These are phyloP conservation scores for Neopestalotiopsis sp. DNA, from an alignment of 2,329 filamentous ascomycete genomes.

Conservation along the genomic window DNA sequence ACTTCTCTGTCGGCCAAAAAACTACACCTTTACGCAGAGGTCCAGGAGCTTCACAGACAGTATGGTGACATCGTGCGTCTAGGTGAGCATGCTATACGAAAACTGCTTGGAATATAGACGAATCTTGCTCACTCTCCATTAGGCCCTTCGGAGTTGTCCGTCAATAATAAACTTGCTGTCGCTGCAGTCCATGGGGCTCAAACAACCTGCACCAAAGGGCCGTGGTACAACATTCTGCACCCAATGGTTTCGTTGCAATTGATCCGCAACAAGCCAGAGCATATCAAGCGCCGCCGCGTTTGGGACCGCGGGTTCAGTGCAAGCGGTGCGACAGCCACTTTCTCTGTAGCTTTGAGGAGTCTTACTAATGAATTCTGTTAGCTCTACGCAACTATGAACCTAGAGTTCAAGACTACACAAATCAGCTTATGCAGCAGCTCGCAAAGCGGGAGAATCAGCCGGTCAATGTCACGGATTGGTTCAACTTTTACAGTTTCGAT, in stretches of 20 bases:
- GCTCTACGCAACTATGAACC: conserved; percentile 33
- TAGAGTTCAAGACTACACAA: conserved; percentile 26
- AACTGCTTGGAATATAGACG: not conserved
- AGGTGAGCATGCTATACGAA: conserved; percentile 21
- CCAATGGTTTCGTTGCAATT: conserved; percentile 11
- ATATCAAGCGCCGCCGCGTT: not conserved
- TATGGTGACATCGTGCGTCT: conserved; percentile 50
- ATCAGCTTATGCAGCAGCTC: conserved; percentile 28
- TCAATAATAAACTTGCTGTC: not conserved
- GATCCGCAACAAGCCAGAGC: conserved; percentile 3
- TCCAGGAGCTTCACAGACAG: conserved; percentile 29
- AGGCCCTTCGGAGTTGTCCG: conserved; percentile 13
- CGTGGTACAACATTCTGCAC: conserved; percentile 11
- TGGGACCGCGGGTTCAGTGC: conserved; percentile 11
- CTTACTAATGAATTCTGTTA: not conserved
- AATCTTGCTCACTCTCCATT: not conserved
- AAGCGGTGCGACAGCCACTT: not conserved
- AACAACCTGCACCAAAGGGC: conserved; percentile 11
- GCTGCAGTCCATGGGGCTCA: conserved; percentile 2
- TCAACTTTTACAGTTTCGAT: conserved; percentile 38
- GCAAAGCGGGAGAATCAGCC: conserved; percentile 19
- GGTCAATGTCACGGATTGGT: conserved; percentile 33
- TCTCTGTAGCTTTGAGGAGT: not conserved
- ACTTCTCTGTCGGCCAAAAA: conserved; percentile 3
- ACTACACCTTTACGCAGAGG: conserved; percentile 11